These are phyloP conservation scores for Leucocoprinus leucothites DNA, from an alignment of 768 basidiomycete species.

Conservation along the genomic window DNA sequence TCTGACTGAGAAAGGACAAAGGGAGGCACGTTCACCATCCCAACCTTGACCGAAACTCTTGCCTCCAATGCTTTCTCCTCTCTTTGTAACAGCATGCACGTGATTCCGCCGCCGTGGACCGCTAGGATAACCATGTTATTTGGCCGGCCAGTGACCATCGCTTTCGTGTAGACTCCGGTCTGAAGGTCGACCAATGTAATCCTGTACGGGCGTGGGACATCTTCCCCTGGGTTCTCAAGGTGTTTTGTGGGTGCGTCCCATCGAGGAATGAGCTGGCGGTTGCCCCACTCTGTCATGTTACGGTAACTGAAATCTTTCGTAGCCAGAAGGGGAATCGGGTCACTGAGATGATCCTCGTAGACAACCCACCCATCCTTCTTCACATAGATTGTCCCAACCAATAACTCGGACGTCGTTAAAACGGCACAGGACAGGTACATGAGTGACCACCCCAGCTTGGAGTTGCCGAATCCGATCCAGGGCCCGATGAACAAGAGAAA, in stretches of 20 bases:
- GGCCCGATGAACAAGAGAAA: not conserved
- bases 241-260: not conserved
- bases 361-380: constrained; percentile 14
- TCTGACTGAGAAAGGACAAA: constrained; percentile 16
- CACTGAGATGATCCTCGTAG: constrained; percentile 10
- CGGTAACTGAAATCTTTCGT: constrained; percentile 12
- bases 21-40: constrained; percentile 20
- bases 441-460: not conserved
- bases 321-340: constrained; percentile 2
- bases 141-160: constrained; percentile 3
- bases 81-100: constrained; percentile 20
- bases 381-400: constrained; percentile 7
- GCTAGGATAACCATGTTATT: constrained; percentile 15
- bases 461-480: too few relatives aligned
- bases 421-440: not conserved
- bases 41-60: constrained; percentile 13
- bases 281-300: constrained; percentile 12
- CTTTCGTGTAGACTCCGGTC: constrained; percentile 6
- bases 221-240: not conserved
- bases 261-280: constrained; percentile 9
- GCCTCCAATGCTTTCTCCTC: constrained; percentile 1
- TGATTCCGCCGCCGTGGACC: constrained; percentile 18
- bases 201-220: not conserved
- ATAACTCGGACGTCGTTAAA: not conserved
- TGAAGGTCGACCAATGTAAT: constrained; percentile 9